Percentiles rank a stretch among this genome's conserved stretches.
These are phyloP conservation scores for Pichia sp. DNA, from an alignment of 1,139 yeast species.

Conservation along the genomic window DNA sequence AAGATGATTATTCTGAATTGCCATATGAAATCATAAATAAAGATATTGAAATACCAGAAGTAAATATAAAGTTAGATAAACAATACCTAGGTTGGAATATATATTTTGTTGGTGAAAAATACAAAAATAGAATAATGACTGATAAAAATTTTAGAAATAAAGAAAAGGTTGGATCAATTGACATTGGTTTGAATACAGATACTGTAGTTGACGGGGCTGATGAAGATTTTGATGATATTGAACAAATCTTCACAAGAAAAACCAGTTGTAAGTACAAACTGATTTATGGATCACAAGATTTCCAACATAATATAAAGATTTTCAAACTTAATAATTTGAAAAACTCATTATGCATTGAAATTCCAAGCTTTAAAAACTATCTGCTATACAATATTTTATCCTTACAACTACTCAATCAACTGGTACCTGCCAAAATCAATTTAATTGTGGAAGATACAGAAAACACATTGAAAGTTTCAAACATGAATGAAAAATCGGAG, in stretches of 20 bases:
- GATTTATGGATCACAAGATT: constrained; percentile 19
- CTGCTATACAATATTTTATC: constrained; percentile 5
- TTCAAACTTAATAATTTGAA: constrained; percentile 23
- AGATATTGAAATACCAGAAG: constrained; percentile 8
- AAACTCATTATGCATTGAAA: constrained; percentile 14
- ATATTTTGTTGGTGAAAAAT: constrained; percentile 5
- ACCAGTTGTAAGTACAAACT: constrained; percentile 24
- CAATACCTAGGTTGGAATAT: constrained; percentile 1
- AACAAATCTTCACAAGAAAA: constrained; percentile 39
- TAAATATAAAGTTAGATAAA: background rate
- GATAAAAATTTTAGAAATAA: constrained; percentile 4
- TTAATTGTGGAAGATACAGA: constrained; percentile 8
- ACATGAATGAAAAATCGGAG: background rate
- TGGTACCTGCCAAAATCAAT: constrained; percentile 1
- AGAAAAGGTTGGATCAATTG: constrained; percentile 7
- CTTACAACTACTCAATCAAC: background rate
- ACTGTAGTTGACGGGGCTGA: constrained; percentile 7
- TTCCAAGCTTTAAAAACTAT: constrained; percentile 13
- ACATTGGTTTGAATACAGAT: background rate
- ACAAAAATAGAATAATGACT: constrained; percentile 3
- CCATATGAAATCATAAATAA: constrained; percentile 9
- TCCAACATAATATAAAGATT: constrained; percentile 15
- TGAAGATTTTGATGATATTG: constrained; percentile 46
- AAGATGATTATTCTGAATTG: constrained; percentile 12
- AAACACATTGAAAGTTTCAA: background rate